These are phyloP conservation scores for Datisca glomerata DNA, from an alignment of 306 rosid genomes.

Conservation along the genomic window DNA sequence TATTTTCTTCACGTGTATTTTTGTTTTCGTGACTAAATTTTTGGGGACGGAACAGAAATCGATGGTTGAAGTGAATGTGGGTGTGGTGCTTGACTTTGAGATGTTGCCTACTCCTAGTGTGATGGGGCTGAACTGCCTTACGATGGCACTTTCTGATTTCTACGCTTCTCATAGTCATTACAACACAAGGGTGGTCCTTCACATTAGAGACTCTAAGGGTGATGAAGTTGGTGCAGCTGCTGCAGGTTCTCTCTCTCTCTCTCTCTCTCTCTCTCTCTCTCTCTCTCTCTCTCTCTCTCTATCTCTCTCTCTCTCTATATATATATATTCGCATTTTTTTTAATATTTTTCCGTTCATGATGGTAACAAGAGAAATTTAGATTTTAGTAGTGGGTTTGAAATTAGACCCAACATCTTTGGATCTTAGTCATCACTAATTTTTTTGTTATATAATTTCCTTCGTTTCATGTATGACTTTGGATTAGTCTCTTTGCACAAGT, in stretches of 20 bases:
- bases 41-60: no score
- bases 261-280: background rate
- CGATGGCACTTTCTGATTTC: conserved; percentile 10
- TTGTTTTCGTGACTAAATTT: no score
- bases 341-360: no score
- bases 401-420: no score
- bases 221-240: conserved; percentile 3
- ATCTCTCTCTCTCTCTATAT: background rate
- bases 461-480: no score
- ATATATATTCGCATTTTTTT: no score
- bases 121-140: background rate
- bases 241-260: conserved; percentile 5
- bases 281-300: background rate
- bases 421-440: no score
- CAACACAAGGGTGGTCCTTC: conserved; percentile 4
- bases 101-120: background rate
- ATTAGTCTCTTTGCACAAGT: no score
- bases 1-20: no score
- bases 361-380: no score
- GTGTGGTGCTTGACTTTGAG: background rate
- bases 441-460: no score
- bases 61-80: conserved; percentile 15
- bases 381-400: no score
- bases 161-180: conserved; percentile 3
- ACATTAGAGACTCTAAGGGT: background rate